These are phyloP conservation scores for Xylariaceae sp. DNA, from an alignment of 2,329 filamentous ascomycete genomes.

Conservation along the genomic window DNA sequence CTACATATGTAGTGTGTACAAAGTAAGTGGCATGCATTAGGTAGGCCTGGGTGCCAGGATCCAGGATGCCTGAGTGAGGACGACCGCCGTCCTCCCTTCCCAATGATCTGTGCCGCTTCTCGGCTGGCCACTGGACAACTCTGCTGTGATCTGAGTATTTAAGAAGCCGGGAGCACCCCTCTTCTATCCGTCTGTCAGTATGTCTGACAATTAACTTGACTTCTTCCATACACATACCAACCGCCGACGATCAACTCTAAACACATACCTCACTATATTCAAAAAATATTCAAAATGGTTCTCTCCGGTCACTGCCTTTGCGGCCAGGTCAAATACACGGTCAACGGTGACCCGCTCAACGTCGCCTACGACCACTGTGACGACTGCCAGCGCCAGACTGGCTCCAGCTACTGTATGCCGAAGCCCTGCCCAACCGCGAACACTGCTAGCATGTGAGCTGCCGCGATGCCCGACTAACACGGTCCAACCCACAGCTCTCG, in stretches of 20 bases:
- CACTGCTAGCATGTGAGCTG: neutral
- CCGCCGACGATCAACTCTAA: neutral
- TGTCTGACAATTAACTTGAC: neutral
- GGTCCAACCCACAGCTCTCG: slow-evolving; percentile 48
- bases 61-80: slow-evolving; percentile 6
- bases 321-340: slow-evolving; percentile 66
- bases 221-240: neutral
- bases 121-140: neutral
- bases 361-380: slow-evolving; percentile 68
- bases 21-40: slow-evolving; percentile 17
- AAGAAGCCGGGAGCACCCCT: slow-evolving; percentile 9
- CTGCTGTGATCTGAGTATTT: slow-evolving; percentile 5
- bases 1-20: slow-evolving; percentile 2
- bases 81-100: slow-evolving; percentile 5
- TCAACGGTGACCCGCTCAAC: slow-evolving; percentile 35
- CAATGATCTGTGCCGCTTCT: neutral
- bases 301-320: slow-evolving; percentile 67
- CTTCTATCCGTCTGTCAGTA: neutral
- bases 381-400: slow-evolving; percentile 66
- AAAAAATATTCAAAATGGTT: slow-evolving; percentile 54
- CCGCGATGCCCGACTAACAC: slow-evolving; percentile 14
- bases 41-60: slow-evolving; percentile 5
- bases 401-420: slow-evolving; percentile 62
- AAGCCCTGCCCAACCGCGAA: neutral
- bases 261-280: slow-evolving; percentile 18